Percentiles rank a stretch among this genome's conserved stretches.
phyloP scores from a whole-genome alignment of 345 rosid species.

The Citrus unshiu region DNA sequence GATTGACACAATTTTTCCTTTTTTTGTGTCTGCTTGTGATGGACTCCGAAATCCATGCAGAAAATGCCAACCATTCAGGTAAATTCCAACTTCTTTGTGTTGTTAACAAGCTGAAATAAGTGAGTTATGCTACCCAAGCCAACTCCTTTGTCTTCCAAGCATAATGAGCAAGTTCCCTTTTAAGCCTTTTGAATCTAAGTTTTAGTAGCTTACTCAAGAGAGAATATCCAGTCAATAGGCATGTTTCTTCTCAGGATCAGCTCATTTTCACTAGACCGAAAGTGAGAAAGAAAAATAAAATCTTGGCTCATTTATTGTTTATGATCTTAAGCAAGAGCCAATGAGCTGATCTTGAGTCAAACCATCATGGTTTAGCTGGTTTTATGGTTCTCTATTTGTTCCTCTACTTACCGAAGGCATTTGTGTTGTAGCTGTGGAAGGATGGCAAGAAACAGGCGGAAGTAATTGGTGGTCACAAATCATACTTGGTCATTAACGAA shows the following conservation, averaged over 20 bases:
- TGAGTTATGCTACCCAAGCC: not conserved
- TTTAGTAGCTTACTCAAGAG: not conserved
- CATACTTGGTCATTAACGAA: slow-evolving; percentile 64
- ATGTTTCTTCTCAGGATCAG: not conserved
- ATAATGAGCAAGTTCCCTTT: not conserved
- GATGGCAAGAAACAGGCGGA: slow-evolving; percentile 75
- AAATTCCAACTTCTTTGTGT: slow-evolving; percentile 4
- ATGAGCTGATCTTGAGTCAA: not conserved
- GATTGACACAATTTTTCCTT: slow-evolving; percentile 18
- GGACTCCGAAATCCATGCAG: slow-evolving; percentile 34
- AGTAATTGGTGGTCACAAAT: slow-evolving; percentile 86
- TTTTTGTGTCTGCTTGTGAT: slow-evolving; percentile 21
- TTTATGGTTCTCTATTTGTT: not conserved
- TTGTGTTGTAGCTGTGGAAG: slow-evolving; percentile 62
- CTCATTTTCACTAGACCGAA: not conserved
- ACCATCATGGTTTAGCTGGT: not conserved
- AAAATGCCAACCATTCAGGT: slow-evolving; percentile 98
- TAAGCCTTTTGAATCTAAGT: not conserved
- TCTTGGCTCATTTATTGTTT: not conserved
- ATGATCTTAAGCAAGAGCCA: not conserved
- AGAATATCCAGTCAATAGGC: not conserved
- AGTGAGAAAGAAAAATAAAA: not conserved
- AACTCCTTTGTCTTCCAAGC: not conserved
- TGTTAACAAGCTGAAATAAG: not conserved
- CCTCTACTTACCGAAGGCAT: not conserved